Evolutionary conservation across 179 eudicot genomes (phyloP).

Genomic region (Heliamphora pulchella): DNA sequence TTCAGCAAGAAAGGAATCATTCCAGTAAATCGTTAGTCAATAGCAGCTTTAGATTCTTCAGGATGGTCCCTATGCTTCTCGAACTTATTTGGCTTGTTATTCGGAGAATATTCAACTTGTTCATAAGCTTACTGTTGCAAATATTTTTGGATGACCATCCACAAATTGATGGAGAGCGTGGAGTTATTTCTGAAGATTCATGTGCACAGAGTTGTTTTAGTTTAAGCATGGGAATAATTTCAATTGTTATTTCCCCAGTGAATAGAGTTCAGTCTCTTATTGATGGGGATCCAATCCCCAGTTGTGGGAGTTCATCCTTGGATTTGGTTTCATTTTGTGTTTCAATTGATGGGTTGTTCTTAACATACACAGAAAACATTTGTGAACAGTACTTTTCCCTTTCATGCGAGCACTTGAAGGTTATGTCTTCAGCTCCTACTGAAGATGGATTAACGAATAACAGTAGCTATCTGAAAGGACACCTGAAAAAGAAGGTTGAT

Average conservation of each 20-base stretch:
- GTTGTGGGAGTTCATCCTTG: conserved; percentile 26
- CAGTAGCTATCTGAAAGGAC: conserved; percentile 20
- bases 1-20: conserved; percentile 20
- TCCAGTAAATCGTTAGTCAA: conserved; percentile 15
- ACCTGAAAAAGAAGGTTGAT: conserved; percentile 26
- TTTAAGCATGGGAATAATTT: conserved; percentile 47
- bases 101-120: conserved; percentile 25
- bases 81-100: conserved; percentile 38
- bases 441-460: conserved; percentile 23
- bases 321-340: conserved; percentile 38
- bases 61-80: conserved; percentile 29
- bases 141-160: conserved; percentile 20
- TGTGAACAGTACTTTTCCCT: conserved; percentile 42
- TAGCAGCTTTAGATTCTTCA: conserved; percentile 20
- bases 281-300: conserved; percentile 25
- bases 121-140: conserved; percentile 23
- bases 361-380: conserved; percentile 35
- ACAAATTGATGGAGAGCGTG: conserved; percentile 15
- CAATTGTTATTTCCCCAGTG: conserved; percentile 35
- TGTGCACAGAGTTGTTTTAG: conserved; percentile 34
- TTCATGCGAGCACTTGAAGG: conserved; percentile 50
- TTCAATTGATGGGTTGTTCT: conserved; percentile 28
- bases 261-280: conserved; percentile 28
- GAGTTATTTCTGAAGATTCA: conserved; percentile 29
- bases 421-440: conserved; percentile 31